phyloP scores from a whole-genome alignment of 208 protist genomes.

The Polymyxa betae region DNA sequence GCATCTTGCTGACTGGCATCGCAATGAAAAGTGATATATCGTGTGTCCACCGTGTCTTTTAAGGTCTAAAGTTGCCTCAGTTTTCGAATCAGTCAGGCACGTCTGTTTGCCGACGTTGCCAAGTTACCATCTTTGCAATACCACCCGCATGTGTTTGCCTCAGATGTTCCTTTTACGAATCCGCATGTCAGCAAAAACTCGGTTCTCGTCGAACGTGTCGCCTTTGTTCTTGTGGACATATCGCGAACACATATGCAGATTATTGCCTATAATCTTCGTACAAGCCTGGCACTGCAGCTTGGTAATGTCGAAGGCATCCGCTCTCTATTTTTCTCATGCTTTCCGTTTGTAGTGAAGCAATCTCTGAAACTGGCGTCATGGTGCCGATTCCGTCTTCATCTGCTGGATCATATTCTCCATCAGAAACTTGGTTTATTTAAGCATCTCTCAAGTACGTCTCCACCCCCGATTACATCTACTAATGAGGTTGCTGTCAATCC shows the following conservation, averaged over 20 bases:
- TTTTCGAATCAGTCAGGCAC: neutral
- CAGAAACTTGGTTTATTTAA: slow-evolving; percentile 39
- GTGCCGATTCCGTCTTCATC: slow-evolving; percentile 7
- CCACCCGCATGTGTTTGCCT: neutral
- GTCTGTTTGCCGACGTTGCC: neutral
- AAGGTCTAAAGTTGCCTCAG: neutral
- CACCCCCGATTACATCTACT: neutral
- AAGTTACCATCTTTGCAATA: neutral
- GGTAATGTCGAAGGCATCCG: neutral
- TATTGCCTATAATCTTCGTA: neutral
- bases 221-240: neutral
- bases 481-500: neutral
- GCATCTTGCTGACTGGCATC: too few relatives aligned
- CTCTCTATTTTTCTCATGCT: too few relatives aligned
- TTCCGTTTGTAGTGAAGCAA: neutral
- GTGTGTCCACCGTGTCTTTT: neutral
- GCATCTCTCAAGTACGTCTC: neutral
- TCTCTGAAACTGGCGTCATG: neutral
- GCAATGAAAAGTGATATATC: too few relatives aligned
- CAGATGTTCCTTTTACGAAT: neutral
- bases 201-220: neutral
- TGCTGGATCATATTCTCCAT: slow-evolving; percentile 34
- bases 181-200: neutral
- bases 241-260: neutral
- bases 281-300: neutral